These are phyloP conservation scores for Lomentospora prolificans DNA, from an alignment of 2,329 filamentous ascomycete species.

Conservation along the genomic window DNA sequence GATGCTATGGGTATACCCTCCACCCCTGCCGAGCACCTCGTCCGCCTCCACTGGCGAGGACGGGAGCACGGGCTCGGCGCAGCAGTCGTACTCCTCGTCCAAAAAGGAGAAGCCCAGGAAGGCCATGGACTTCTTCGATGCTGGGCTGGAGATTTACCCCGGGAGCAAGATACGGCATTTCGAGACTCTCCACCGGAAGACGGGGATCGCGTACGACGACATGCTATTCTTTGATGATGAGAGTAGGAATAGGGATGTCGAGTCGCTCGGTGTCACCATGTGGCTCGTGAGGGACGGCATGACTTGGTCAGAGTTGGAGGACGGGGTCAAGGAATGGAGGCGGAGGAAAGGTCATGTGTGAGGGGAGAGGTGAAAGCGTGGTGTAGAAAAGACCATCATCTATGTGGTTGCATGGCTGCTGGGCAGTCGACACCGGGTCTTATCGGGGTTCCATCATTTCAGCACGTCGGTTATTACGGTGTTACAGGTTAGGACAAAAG, in stretches of 20 bases:
- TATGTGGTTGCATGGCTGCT: background rate
- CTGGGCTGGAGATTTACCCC: constrained; percentile 58
- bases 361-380: background rate
- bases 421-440: background rate
- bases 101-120: constrained; percentile 18
- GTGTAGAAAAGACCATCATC: background rate
- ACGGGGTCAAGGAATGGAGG: constrained; percentile 73
- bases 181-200: constrained; percentile 58
- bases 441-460: too few species aligned
- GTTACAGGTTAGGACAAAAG: too few species aligned
- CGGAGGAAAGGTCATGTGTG: constrained; percentile 46
- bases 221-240: constrained; percentile 98
- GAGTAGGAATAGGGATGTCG: constrained; percentile 73
- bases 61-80: background rate
- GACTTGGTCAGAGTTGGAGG: constrained; percentile 65
- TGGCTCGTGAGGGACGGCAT: constrained; percentile 73
- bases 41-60: constrained; percentile 14
- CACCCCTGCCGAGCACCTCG: constrained; percentile 13
- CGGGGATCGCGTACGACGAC: constrained; percentile 63
- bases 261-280: constrained; percentile 72
- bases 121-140: constrained; percentile 51
- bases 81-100: background rate
- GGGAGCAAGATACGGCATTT: constrained; percentile 83
- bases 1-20: constrained; percentile 50
- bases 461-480: too few species aligned